A percentile compares a stretch with the other conserved stretches of the same genome.
Conservation (phyloP, 768 basidiomycete genomes). For the Mrakia gelida region DNA sequence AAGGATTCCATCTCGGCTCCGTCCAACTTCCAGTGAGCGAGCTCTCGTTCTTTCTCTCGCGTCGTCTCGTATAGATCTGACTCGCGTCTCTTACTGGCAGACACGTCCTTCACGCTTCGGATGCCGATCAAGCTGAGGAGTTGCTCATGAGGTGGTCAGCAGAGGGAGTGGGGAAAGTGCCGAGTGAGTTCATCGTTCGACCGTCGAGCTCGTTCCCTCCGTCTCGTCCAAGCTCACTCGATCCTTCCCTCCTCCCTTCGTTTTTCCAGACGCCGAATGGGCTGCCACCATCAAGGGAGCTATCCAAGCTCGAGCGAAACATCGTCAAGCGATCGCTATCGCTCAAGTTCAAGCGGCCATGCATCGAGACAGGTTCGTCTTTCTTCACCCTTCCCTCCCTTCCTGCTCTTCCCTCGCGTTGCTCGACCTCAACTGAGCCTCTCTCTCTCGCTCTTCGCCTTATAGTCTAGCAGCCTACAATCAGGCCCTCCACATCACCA, state of each 20-base stretch:
- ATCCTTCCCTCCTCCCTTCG: not conserved
- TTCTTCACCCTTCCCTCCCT: not conserved
- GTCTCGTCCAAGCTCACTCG: not conserved
- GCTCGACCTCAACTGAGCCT: not conserved
- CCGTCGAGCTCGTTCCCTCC: not conserved
- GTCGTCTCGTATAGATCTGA: not conserved
- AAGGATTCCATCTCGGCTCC: conserved; percentile 87
- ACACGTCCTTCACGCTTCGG: conserved; percentile 85
- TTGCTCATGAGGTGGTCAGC: conserved; percentile 82
- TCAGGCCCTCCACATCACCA: conserved; percentile 40
- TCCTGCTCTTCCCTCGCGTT: not conserved
- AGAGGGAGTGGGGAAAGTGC: conserved; percentile 58
- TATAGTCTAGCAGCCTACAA: not conserved
- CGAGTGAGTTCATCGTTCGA: conserved; percentile 36
- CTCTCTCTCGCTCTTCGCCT: not conserved
- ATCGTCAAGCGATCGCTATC: conserved; percentile 44
- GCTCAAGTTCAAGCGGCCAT: conserved; percentile 43
- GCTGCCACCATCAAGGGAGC: conserved; percentile 42
- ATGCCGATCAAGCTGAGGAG: conserved; percentile 81
- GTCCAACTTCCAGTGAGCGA: conserved; percentile 73
- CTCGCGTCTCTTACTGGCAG: conserved; percentile 46
- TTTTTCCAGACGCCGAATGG: conserved; percentile 42
- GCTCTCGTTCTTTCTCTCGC: conserved; percentile 8
- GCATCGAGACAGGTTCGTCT: conserved; percentile 18
- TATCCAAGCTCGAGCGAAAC: conserved; percentile 42